A percentile compares a stretch with the other conserved stretches of the same genome.
Conservation (phyloP, 1,284 basidiomycete genomes). For the Ustilago cynodontis region DNA sequence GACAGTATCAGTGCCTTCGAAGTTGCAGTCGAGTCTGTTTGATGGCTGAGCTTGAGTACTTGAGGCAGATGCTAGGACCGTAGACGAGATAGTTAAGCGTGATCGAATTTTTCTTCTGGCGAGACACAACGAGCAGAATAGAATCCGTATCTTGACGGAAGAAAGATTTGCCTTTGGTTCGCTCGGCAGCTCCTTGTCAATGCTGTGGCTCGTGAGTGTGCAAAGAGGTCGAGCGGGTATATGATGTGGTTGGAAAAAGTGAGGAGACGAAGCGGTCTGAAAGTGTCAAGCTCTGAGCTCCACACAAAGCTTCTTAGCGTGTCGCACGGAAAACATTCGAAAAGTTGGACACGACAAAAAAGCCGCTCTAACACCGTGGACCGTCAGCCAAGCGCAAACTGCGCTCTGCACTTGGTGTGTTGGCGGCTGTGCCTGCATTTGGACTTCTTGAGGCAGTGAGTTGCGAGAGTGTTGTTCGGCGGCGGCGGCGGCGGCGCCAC, state of each 20-base stretch:
- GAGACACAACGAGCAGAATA: too few relatives aligned
- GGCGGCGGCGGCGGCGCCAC: not conserved
- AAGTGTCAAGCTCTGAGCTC: not conserved
- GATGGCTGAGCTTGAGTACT: too few relatives aligned
- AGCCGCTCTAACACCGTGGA: not conserved
- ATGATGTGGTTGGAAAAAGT: not conserved
- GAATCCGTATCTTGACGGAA: too few relatives aligned
- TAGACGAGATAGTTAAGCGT: too few relatives aligned
- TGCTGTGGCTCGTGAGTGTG: not conserved
- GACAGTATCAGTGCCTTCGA: too few relatives aligned
- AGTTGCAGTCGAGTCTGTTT: too few relatives aligned
- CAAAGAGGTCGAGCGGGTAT: not conserved
- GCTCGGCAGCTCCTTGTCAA: too few relatives aligned
- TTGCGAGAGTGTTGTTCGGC: not conserved
- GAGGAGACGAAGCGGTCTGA: not conserved
- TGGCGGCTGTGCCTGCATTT: not conserved
- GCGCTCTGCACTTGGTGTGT: not conserved
- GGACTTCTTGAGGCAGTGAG: not conserved
- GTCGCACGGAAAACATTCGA: not conserved
- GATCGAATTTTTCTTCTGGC: too few relatives aligned
- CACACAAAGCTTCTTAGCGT: not conserved
- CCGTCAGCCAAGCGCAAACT: not conserved
- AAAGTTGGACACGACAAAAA: not conserved
- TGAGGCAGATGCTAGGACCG: too few relatives aligned
- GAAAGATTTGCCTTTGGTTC: too few relatives aligned